Base-by-base conservation (phyloP, 2,329 filamentous ascomycete genomes). In the Talaromyces sp. region DNA sequence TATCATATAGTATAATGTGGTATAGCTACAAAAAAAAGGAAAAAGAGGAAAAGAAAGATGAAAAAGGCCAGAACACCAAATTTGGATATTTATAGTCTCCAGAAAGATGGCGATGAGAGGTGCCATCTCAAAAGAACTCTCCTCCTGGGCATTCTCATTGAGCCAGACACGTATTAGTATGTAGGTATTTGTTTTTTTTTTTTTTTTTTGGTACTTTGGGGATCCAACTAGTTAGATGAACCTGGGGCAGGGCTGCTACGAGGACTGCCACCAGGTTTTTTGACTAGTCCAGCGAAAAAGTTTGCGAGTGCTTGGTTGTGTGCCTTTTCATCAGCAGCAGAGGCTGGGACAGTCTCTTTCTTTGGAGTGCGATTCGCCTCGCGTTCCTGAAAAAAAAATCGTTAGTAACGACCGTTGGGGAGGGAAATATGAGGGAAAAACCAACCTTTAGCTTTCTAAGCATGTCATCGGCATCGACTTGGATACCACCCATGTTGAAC, bases 401-500 rank as follows among this genome's bases (percentile, higher is more conserved):
- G 59, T 69, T 4, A 31, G 34, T 52, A 54, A 57, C 30, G 27
- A 31, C n/a, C 12, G 16, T 31, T 4, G 58, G 18, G 14, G 12
- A 14, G 34, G 16, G 28, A 12, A 2, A 30, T 10, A n/a, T 9
- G 16, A 31, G 40, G 4, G 28, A 14, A 16, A 23, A 55, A 68
- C 78, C 70, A 78, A 94, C 91, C 85, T 92, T 93, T 64, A 96
- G 81, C 68, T 90, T 86, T 75, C 92, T 89, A 62, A 96, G 79
- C 89, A 96, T 95, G 70, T 96, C 92, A 71, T 96, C 93, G 8
- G 92, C 92, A 76, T 97, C 92, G 33, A 96, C 91, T 73, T 96
- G 92, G 65, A 99, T 97, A 59, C 95, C 95, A 50, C 95, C 95
- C 84, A 99, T 95, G 74, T 99, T 99, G 79, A 98, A 97, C 72